Base-by-base conservation (phyloP, 75 land plant genomes). In the Cunninghamia lanceolata region DNA sequence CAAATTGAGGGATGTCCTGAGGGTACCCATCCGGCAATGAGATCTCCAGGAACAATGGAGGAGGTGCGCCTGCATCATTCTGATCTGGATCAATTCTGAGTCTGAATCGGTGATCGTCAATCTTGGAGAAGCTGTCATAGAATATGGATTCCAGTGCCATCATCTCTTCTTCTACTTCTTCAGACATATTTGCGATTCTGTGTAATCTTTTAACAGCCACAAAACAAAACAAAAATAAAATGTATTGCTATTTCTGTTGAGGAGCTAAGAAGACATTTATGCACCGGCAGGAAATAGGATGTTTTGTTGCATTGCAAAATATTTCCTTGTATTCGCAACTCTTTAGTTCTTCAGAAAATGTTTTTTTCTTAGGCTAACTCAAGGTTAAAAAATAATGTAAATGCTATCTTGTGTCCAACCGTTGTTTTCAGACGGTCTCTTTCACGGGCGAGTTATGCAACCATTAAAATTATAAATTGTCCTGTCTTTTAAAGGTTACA, bases 111-210 rank as follows among this genome's bases (percentile, higher is more conserved):
- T 50, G 86, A 70, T 85, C 85, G 40, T 86, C 86, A 10, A 90
- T 56, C 85, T 88, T 90, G 36, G 87, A 83, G 89, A 88, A 90
- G 35, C 89, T 85, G 42, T 90, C 91, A 79, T 88, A 90, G 82
- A 88, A 90, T 13, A 90, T 90, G 85, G 91, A 71, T 85, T 88
- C 91, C 59, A 90, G 73, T 16, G 91, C 91, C 86, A 83, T 79
- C 84, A 88, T 17, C 70, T 90, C 91, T 46, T 90, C 91, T 73
- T 88, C 91, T 79, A 88, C 85, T 53, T 78, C 89, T 32, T 88
- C 90, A 68, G 84, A 85, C 90, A 89, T 87, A n/a, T 34, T 21
- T 76, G 79, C 43, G 19, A 76, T 39, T 38, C 39, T 36, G 19
- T 4, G 19, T 15, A 30, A 36, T 32, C 77, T n/a, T 28, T 56